Conservation (phyloP, 495 filamentous ascomycete species). For the Annulohypoxylon bovei region DNA sequence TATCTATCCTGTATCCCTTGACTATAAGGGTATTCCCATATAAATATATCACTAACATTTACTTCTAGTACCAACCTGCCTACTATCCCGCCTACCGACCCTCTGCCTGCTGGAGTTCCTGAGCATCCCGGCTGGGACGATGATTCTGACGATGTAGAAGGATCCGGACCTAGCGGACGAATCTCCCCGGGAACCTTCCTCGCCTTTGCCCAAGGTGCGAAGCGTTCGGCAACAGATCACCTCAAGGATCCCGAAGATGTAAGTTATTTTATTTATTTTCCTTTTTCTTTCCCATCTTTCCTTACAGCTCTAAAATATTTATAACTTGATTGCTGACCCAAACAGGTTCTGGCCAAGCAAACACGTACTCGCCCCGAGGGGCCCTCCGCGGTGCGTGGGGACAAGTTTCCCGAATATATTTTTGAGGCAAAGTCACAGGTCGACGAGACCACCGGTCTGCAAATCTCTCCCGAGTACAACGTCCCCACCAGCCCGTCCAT, state of each 20-base stretch:
- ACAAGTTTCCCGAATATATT: conserved; percentile 1
- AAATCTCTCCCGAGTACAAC: conserved; percentile 38
- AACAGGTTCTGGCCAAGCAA: conserved; percentile 4
- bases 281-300: not conserved
- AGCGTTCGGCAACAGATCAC: conserved; percentile 15
- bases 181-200: conserved; percentile 42
- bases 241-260: conserved; percentile 22
- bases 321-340: not conserved
- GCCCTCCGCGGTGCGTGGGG: not conserved
- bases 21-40: not conserved
- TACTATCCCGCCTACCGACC: not conserved
- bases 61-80: not conserved
- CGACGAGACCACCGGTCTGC: conserved; percentile 32
- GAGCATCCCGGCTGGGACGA: not conserved
- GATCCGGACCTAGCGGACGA: conserved; percentile 8
- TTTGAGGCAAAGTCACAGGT: not conserved
- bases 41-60: not conserved
- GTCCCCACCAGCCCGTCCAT: conserved; percentile 38
- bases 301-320: too few relatives aligned
- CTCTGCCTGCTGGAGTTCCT: too few relatives aligned
- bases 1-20: not conserved
- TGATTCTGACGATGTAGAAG: not conserved
- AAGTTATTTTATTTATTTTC: conserved; percentile 10
- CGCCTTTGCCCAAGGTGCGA: conserved; percentile 21
- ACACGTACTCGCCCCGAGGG: conserved; percentile 20